Conservation (phyloP, 2,329 filamentous ascomycete species). For the Magnaporthiopsis poae region DNA sequence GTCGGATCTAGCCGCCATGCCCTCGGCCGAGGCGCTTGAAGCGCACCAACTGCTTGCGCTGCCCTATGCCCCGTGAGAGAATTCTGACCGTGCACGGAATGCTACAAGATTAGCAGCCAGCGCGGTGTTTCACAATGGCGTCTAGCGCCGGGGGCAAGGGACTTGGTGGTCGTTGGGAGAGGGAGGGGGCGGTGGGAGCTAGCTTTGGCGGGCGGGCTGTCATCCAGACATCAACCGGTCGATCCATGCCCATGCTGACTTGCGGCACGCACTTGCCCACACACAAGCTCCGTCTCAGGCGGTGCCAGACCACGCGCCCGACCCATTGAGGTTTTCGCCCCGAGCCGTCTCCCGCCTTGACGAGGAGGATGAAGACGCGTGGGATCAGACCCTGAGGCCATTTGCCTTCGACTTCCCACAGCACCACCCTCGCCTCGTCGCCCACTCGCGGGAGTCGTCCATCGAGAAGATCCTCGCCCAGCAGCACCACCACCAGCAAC, state of each 20-base stretch:
- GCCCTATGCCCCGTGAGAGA: too few species aligned
- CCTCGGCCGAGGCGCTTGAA: too few species aligned
- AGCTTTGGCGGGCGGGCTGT: neutral
- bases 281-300: conserved; percentile 50
- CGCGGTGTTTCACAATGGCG: too few species aligned
- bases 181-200: neutral
- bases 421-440: conserved; percentile 27
- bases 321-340: conserved; percentile 42
- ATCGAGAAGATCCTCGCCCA: conserved; percentile 37
- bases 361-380: conserved; percentile 40
- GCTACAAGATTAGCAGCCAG: too few species aligned
- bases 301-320: conserved; percentile 45
- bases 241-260: conserved; percentile 1
- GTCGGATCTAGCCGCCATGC: too few species aligned
- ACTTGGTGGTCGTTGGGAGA: neutral
- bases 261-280: conserved; percentile 9
- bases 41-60: too few species aligned
- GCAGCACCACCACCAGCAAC: conserved; percentile 15
- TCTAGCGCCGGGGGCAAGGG: neutral
- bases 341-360: conserved; percentile 42
- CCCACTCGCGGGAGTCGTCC: conserved; percentile 51
- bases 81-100: too few species aligned
- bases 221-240: neutral
- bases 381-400: conserved; percentile 44
- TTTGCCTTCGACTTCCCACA: conserved; percentile 28